phyloP scores from a whole-genome alignment of 2,329 filamentous ascomycete species.

The Hortaea sp. region DNA sequence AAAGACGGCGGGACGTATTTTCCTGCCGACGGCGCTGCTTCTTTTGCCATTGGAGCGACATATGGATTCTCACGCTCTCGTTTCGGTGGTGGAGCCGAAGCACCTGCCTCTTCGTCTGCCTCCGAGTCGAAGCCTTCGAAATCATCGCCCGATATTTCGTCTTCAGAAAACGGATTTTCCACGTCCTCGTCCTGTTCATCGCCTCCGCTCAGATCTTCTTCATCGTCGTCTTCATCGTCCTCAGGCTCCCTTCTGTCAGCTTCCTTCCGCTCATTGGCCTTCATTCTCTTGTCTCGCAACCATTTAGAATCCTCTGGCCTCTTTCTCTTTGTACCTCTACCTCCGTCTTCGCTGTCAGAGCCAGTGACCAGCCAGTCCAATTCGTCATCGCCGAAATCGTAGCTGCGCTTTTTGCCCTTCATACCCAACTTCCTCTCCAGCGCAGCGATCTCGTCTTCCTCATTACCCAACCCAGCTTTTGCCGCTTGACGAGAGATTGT shows the following conservation, averaged over 20 bases:
- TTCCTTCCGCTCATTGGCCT: constrained; percentile 30
- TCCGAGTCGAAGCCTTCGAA: constrained; percentile 24
- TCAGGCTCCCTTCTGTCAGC: background rate
- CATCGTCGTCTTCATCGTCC: constrained; percentile 21
- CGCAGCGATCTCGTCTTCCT: constrained; percentile 80
- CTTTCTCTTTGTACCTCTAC: constrained; percentile 44
- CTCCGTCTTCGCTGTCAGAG: constrained; percentile 42
- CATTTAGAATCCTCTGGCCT: constrained; percentile 50
- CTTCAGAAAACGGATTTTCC: constrained; percentile 24
- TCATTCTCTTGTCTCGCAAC: constrained; percentile 48
- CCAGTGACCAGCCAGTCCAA: constrained; percentile 68
- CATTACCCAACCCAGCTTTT: constrained; percentile 54
- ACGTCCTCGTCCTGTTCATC: constrained; percentile 31
- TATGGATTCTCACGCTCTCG: constrained; percentile 76
- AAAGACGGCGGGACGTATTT: constrained; percentile 91
- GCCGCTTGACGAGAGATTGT: constrained; percentile 12
- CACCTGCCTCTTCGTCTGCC: constrained; percentile 16
- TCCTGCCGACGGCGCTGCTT: constrained; percentile 4
- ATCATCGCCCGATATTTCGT: constrained; percentile 18
- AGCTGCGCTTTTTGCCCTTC: constrained; percentile 62
- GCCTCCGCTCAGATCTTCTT: constrained; percentile 30
- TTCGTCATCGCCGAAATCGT: constrained; percentile 66
- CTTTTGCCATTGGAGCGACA: constrained; percentile 52
- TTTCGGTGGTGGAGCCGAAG: constrained; percentile 20
- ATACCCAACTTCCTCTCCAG: constrained; percentile 83